Base-by-base conservation (phyloP, 805 yeast species). In the Pichia californica region DNA sequence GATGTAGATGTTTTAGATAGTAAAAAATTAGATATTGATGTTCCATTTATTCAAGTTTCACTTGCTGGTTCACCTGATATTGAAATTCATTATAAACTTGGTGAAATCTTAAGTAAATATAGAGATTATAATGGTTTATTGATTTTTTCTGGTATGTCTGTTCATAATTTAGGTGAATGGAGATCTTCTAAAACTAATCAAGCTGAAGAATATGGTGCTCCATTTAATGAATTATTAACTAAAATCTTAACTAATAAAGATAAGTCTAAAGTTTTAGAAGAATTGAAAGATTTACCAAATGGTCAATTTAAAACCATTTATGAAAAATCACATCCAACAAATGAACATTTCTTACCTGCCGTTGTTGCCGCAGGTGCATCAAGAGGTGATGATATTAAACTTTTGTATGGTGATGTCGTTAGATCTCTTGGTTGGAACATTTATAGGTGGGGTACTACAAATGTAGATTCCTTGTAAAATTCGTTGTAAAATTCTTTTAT, bases 131-230 rank as follows among this genome's bases (percentile, higher is more conserved):
- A 74, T 40, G 77, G 76, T 19, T 46, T 77, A 44, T 63, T 85
- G 3, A 58, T 85, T 5, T 73, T 78, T 43, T 81, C 89, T 1
- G 95, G 95, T 5, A 81, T 83, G 85, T 70, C 87, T 6, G 93
- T 83, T 20, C 94, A 85, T 61, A 86, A 85, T 54, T 67, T 85
- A 35, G 49, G 77, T 31, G 88, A 83, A 44, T 66, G 76, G 1
- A 49, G 47, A 8, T 57, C 68, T 20, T 33, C 28, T 31, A 2
- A 23, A 41, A 13, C 13, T 8, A 18, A 42, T 37, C 15, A 27
- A 30, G 15, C 49, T 62, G 1, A 41, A 68, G 75, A 80, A 2
- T 83, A 83, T 55, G 75, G 65, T 6, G 55, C 58, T 29, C 70
- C 70, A 29, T 83, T 84, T 62, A 77, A 77, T 51, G 50, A 58